Conservation (phyloP, 768 basidiomycete genomes). For the Suillus decipiens region DNA sequence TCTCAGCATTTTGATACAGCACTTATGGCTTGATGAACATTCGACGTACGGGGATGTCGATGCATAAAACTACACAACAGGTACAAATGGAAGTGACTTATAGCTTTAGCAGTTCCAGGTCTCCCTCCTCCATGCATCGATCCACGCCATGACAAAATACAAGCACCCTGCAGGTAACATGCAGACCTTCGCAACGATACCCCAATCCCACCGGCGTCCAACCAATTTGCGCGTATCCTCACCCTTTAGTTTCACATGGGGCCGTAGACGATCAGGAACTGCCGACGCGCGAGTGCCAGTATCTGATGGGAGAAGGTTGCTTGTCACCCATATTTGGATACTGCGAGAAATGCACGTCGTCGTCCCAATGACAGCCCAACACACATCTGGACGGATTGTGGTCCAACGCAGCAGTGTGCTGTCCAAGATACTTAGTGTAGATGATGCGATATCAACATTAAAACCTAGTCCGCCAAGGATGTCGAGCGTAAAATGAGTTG, state of each 20-base stretch:
- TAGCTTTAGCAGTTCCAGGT: conserved; percentile 22
- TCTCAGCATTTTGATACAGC: background rate
- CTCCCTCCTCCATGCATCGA: conserved; percentile 44
- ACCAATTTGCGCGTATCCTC: conserved; percentile 32
- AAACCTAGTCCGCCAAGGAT: conserved; percentile 53
- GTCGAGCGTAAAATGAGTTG: conserved; percentile 81
- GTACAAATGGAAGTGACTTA: background rate
- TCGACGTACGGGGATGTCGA: background rate
- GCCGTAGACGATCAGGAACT: conserved; percentile 24
- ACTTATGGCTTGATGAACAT: background rate
- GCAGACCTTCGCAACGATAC: conserved; percentile 65
- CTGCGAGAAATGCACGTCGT: conserved; percentile 82
- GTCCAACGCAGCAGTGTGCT: conserved; percentile 39
- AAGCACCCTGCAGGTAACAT: conserved; percentile 71
- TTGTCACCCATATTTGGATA: conserved; percentile 95
- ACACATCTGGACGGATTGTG: conserved; percentile 72
- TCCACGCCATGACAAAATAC: conserved; percentile 84
- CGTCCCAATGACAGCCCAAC: conserved; percentile 89
- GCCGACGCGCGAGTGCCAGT: conserved; percentile 13
- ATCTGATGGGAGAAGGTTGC: conserved; percentile 58
- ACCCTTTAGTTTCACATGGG: conserved; percentile 23
- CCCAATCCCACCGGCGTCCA: conserved; percentile 82
- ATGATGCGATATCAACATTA: conserved; percentile 12
- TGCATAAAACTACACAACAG: background rate
- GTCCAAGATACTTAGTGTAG: conserved; percentile 23